Percentiles rank a stretch among this genome's conserved stretches.
Conservation (phyloP, 148 eudicot genomes). For the Fagopyrum esculentum region DNA sequence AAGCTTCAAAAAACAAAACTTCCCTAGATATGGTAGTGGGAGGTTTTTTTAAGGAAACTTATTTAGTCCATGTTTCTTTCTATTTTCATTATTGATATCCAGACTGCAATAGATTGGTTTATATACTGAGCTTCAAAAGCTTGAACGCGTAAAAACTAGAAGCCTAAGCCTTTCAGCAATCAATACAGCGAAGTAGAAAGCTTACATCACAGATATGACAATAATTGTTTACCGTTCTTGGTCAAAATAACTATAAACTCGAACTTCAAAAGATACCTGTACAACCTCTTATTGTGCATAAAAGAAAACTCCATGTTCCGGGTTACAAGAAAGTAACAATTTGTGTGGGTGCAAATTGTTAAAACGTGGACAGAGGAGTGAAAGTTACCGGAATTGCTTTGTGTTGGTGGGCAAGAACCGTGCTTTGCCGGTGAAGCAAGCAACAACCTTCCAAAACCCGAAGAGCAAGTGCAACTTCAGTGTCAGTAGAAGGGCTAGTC, state of each 20-base stretch:
- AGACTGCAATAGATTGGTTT: background rate
- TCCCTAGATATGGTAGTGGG: background rate
- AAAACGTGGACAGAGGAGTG: background rate
- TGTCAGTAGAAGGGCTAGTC: conserved; percentile 68
- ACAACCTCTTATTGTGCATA: background rate
- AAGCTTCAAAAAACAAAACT: background rate
- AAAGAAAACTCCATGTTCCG: background rate
- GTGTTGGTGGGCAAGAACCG: conserved; percentile 71
- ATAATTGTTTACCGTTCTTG: background rate
- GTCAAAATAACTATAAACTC: background rate
- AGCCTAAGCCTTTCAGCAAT: background rate
- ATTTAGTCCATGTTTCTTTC: background rate
- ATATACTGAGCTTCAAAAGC: background rate
- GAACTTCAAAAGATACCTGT: background rate
- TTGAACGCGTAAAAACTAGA: background rate
- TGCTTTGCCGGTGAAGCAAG: conserved; percentile 71
- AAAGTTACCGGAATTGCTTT: conserved; percentile 64
- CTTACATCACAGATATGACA: background rate
- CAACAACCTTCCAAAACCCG: conserved; percentile 96
- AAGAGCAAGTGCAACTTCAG: conserved; percentile 91
- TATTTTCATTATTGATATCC: background rate
- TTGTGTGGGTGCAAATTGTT: background rate
- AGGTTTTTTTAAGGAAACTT: background rate
- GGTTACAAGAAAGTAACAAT: background rate
- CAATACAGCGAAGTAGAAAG: background rate